Evolutionary conservation across 2,329 filamentous ascomycete species (phyloP), one percentile per base, ranked within the genome.

Genomic region (Fusarium sterilihyphosum): DNA sequence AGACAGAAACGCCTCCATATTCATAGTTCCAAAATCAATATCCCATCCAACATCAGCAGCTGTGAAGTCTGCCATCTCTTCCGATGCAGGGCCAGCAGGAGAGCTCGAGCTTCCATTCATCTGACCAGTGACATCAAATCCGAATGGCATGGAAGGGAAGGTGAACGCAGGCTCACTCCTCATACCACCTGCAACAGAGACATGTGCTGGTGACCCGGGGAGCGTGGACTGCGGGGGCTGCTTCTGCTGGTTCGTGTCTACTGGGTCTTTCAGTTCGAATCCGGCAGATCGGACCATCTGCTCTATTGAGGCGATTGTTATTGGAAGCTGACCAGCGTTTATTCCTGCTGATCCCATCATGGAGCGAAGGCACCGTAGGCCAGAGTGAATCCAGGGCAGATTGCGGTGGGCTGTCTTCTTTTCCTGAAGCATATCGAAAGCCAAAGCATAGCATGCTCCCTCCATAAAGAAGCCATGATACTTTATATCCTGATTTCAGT

Each of bases 381-480:
- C 79, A 2, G 82, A 81, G 58, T 84, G 82, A 14, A 85, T 82
- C 83, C 83, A 86, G 2, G 83, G 84, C 6, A 86, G 76, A 61
- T 84, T 83, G 7, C 78, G 77, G n/a, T 81, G 64, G 5, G 83
- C 81, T 5, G 80, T 76, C 52, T 78, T 76, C 26, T 81, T 78
- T 18, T 83, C 82, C 38, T 85, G 83, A 24, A 86, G 77, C 53
- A 86, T 79, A 56, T 86, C 84, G 52, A 85, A 85, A 14, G 84
- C 82, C 7, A 86, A 65, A 7, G 82, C 82, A 56, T 85, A 85
- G 17, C 79, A 80, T 18, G 83, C 83, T 37, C 83, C 85, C 40
- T 83, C 80, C 16, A 86, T 76, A 56, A 86, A 86, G 54, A 84
- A 86, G 10, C 80, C 83, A 33, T 86, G 84, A 33, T 86, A 86